A percentile compares a stretch with the other conserved stretches of the same genome.
Conservation (phyloP, 2,329 filamentous ascomycete species). For the Ophiostoma australiae region DNA sequence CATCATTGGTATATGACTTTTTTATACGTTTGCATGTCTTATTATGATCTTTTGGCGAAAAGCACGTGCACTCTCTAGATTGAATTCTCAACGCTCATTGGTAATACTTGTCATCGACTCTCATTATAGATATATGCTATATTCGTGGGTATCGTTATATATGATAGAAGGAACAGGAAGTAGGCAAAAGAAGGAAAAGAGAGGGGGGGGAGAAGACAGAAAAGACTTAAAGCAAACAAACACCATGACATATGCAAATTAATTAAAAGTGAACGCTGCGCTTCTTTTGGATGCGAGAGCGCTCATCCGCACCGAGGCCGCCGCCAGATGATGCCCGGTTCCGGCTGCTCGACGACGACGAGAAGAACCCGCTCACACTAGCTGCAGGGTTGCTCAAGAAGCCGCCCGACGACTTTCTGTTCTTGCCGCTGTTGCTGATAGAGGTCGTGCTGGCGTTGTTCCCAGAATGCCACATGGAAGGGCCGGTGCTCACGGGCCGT, state of each 20-base stretch:
- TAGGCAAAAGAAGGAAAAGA: not conserved
- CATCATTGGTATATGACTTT: not conserved
- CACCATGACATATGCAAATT: not conserved
- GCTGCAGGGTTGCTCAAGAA: conserved; percentile 28
- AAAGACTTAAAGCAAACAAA: not conserved
- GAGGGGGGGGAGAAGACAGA: not conserved
- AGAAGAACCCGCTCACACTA: conserved; percentile 30
- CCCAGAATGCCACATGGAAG: conserved; percentile 26
- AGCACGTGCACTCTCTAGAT: not conserved
- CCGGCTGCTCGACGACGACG: conserved; percentile 20
- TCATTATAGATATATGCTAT: not conserved
- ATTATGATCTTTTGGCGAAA: not conserved
- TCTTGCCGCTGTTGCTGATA: conserved; percentile 14
- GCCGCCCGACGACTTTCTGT: conserved; percentile 11
- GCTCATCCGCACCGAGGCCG: conserved; percentile 28
- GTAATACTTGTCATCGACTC: not conserved
- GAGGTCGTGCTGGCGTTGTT: conserved; percentile 25
- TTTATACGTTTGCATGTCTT: not conserved
- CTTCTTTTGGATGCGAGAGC: conserved; percentile 35
- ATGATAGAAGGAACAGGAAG: not conserved
- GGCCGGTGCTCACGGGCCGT: conserved; percentile 47
- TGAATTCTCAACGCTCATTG: no score
- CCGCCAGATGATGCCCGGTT: conserved; percentile 25
- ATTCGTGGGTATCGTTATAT: conserved; percentile 8
- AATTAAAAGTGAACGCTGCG: conserved; percentile 35